phyloP scores from a whole-genome alignment of 805 yeast species.

The Suhomyces sp. region DNA sequence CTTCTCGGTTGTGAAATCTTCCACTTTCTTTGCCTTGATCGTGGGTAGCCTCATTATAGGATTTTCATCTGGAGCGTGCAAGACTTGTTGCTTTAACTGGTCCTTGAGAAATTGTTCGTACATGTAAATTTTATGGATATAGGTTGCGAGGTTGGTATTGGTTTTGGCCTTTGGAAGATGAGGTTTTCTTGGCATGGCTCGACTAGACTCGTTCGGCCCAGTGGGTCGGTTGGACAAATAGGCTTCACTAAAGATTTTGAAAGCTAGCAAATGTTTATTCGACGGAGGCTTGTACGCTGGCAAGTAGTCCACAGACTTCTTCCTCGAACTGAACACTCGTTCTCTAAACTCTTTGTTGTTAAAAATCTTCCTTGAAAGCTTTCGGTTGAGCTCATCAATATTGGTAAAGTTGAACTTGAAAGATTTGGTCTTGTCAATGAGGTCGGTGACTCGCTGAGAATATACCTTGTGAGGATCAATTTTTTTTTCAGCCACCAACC shows the following conservation, averaged over 20 bases:
- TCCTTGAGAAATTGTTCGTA: conserved; percentile 11
- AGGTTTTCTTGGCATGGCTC: conserved; percentile 10
- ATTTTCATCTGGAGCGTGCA: not conserved
- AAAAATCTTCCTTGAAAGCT: not conserved
- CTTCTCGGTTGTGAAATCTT: not conserved
- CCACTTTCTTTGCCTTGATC: not conserved
- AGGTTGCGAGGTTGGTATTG: conserved; percentile 24
- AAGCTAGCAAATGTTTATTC: conserved; percentile 4
- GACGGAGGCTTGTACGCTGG: conserved; percentile 10
- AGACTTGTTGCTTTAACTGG: conserved; percentile 2
- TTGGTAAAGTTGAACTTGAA: conserved; percentile 1
- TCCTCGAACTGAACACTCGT: not conserved
- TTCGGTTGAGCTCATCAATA: not conserved
- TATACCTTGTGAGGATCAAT: not conserved
- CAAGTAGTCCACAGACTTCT: not conserved
- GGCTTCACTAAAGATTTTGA: conserved; percentile 1
- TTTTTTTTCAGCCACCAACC: not conserved
- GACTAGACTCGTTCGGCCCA: not conserved
- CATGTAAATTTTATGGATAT: conserved; percentile 19
- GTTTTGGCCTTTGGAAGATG: conserved; percentile 19
- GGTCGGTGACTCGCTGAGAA: not conserved
- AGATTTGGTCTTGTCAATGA: not conserved
- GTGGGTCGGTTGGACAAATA: not conserved
- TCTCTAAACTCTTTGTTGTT: not conserved
- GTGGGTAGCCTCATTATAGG: not conserved